Percentiles rank a stretch among this genome's conserved stretches.
Conservation (phyloP, 2,329 filamentous ascomycete genomes). For the Venturia nashicola region DNA sequence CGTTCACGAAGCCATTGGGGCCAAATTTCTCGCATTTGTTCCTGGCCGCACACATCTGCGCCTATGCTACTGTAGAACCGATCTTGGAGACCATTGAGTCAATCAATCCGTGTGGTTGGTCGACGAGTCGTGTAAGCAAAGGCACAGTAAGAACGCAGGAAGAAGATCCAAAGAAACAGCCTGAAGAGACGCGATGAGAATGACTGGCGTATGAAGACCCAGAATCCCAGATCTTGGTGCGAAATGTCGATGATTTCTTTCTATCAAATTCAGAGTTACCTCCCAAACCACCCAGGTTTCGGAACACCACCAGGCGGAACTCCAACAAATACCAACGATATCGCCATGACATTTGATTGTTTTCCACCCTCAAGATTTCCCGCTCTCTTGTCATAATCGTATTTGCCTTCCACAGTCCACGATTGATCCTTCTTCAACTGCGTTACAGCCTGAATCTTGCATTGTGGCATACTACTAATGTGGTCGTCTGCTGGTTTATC, state of each 20-base stretch:
- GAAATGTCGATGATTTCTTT: no score
- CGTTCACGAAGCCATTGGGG: not conserved
- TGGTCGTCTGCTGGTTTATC: conserved; percentile 3
- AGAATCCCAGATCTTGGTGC: no score
- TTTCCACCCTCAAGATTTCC: not conserved
- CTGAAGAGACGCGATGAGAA: not conserved
- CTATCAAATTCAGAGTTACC: no score
- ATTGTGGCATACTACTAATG: conserved; percentile 4
- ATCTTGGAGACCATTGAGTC: not conserved
- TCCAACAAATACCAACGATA: conserved; percentile 6
- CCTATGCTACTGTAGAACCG: not conserved
- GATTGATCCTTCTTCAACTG: conserved; percentile 6
- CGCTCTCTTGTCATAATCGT: not conserved
- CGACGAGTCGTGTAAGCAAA: not conserved
- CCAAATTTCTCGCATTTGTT: not conserved
- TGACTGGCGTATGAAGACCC: no score
- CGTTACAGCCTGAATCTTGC: not conserved
- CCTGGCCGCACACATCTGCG: not conserved
- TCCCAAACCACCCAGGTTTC: not conserved
- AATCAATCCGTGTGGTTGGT: not conserved
- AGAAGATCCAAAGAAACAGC: not conserved
- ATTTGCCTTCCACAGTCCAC: conserved; percentile 1
- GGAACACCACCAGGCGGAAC: not conserved
- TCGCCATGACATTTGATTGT: conserved; percentile 1
- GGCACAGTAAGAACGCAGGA: not conserved